Evolutionary conservation across 2,329 filamentous ascomycete species (phyloP).

Genomic region (Gnomoniopsis sp.): DNA sequence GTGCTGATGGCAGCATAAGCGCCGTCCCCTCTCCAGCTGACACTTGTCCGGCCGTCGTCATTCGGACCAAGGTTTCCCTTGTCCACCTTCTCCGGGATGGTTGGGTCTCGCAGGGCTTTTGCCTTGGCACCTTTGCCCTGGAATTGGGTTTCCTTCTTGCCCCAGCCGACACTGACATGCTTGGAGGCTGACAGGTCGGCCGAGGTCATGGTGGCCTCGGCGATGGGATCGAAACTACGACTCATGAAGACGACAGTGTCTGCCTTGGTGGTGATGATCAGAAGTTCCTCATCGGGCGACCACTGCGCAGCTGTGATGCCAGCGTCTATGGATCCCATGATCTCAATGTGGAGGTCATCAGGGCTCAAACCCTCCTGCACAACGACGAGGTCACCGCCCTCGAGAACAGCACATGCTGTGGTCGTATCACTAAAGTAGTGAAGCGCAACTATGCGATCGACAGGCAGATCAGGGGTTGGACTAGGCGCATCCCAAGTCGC

Average conservation of each 20-base stretch:
- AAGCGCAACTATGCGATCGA: slow-evolving; percentile 73
- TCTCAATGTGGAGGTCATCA: slow-evolving; percentile 81
- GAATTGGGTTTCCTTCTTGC: slow-evolving; percentile 97
- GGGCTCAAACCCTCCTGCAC: slow-evolving; percentile 61
- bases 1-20: slow-evolving; percentile 85
- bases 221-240: slow-evolving; percentile 78
- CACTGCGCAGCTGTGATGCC: slow-evolving; percentile 87
- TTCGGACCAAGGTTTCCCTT: slow-evolving; percentile 69
- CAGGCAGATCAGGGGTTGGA: slow-evolving; percentile 69
- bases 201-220: slow-evolving; percentile 65
- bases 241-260: slow-evolving; percentile 90
- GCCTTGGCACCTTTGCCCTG: slow-evolving; percentile 86
- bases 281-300: slow-evolving; percentile 92
- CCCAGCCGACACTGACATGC: slow-evolving; percentile 97
- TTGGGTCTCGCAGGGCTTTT: slow-evolving; percentile 83
- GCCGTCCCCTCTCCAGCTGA: slow-evolving; percentile 94
- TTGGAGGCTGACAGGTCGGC: slow-evolving; percentile 85
- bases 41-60: slow-evolving; percentile 69
- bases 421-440: slow-evolving; percentile 82
- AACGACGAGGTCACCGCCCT: slow-evolving; percentile 85
- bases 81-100: slow-evolving; percentile 88
- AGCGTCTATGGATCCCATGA: slow-evolving; percentile 89
- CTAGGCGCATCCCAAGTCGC: slow-evolving; percentile 88
- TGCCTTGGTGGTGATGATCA: slow-evolving; percentile 77
- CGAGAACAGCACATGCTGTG: slow-evolving; percentile 77